These are phyloP conservation scores for Mucor circinelloides DNA, from an alignment of 371 early-diverging fungal genomes.

Conservation along the genomic window DNA sequence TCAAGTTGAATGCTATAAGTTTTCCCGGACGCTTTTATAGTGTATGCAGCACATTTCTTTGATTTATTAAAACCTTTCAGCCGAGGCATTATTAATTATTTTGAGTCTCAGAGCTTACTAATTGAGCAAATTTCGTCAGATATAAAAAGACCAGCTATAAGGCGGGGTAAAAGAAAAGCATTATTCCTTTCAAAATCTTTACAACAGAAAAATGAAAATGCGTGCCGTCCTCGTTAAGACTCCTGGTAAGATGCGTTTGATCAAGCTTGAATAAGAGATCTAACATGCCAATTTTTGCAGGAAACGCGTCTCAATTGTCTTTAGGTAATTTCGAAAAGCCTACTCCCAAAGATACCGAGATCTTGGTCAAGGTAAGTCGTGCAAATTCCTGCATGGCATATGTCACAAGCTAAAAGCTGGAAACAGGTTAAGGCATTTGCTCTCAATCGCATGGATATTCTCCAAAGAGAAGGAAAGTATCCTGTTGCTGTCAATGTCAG, in stretches of 20 bases:
- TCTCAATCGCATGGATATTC: conserved; percentile 79
- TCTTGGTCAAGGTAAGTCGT: conserved; percentile 65
- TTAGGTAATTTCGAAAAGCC: conserved; percentile 60
- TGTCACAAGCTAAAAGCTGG: background rate
- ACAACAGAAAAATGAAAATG: background rate
- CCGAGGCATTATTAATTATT: too few relatives aligned
- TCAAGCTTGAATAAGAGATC: background rate
- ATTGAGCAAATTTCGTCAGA: too few relatives aligned
- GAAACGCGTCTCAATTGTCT: conserved; percentile 57
- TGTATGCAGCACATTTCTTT: too few relatives aligned
- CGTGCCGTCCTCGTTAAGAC: background rate
- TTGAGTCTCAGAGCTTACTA: too few relatives aligned
- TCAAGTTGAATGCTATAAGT: too few relatives aligned
- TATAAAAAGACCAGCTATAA: too few relatives aligned
- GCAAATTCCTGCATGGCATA: background rate
- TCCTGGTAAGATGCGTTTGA: background rate
- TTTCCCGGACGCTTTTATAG: too few relatives aligned
- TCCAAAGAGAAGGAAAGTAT: conserved; percentile 74
- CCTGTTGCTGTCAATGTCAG: conserved; percentile 69
- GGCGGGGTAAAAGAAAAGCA: too few relatives aligned
- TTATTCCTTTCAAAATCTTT: too few relatives aligned
- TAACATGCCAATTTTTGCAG: conserved; percentile 13
- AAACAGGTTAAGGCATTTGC: conserved; percentile 60
- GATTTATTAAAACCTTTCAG: too few relatives aligned
- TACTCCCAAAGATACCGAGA: conserved; percentile 52